Base-by-base conservation (phyloP, 768 basidiomycete genomes). In the Xerocomus spinulosus region DNA sequence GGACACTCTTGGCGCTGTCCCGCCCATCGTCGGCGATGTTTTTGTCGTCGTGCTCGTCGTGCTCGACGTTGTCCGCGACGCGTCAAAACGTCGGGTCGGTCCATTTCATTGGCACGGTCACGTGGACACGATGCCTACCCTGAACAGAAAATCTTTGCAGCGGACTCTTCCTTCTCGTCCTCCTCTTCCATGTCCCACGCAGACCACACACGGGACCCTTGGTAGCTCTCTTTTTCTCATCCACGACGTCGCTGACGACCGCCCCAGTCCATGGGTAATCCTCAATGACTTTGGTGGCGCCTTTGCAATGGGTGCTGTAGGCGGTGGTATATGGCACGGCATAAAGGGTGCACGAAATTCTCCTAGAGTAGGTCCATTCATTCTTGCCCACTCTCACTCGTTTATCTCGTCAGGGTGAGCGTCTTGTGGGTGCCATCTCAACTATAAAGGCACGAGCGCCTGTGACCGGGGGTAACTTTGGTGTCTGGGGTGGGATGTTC, bases 361-460 rank as follows among this genome's bases (percentile, higher is more conserved):
- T 51, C 95, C 95, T 48, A 77, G 89, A 66, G 94, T 94, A 61
- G 45, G 86, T 72, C 2, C 29, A 9, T 20, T 15, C 2, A 2
- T 26, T n/a, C 6, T 2, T 10, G 3, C 17, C 24, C n/a, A 14
- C 44, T 21, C 26, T 21, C 26, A 0, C 10, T 29, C 7, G 4
- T 25, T 18, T 12, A 14, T 23, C 13, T 34, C 13, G n/a, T 23
- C 48, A 95, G 89, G 96, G 96, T 17, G 96, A 98, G 69, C 88
- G 94, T 38, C 77, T 95, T 44, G 81, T 92, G 42, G 95, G 95
- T 35, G 94, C 95, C 30, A 74, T 97, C 50, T 92, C 93, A 29
- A 92, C 92, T 29, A 91, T 98, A 74, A 98, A 98, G 75, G 94
- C 96, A 20, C 82, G 96, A 48, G 95, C 96, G 51, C 96, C 96